Base-by-base conservation (phyloP, 371 early-diverging fungal species). In the Mortierella sp. region DNA sequence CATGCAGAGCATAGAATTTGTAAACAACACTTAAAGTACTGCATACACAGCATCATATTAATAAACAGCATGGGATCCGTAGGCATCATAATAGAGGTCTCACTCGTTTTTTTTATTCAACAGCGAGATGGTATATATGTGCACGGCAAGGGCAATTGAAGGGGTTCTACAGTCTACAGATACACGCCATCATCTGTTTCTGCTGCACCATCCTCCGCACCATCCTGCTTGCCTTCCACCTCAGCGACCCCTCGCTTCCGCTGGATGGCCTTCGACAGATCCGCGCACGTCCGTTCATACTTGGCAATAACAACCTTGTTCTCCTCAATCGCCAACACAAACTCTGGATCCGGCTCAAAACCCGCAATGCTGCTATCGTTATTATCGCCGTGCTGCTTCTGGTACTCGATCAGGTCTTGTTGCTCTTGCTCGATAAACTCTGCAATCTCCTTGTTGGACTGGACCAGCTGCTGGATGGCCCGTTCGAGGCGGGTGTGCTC, bases 281-380 rank as follows among this genome's bases (percentile, higher is more conserved):
- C 63, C 11, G 58, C 70, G 31, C 84, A 83, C 0, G 74, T 76
- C 45, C 45, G 41, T 24, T 79, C 76, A 19, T 83, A 83, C 55
- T 83, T 83, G 0, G 48, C 70, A 40, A 83, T 79, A 61, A 83
- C 73, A 11, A 24, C 76, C 50, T 73, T 61, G 68, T 83, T 83
- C 48, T 83, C 84, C 29, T 83, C 79, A 40, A 83, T 79, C 55
- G 84, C 84, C 34, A 76, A 24, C 48, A 83, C 52, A 70, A 83
- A 83, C 55, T 83, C 84, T 31, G 84, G 84, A 44, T 83, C 83
- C 7, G 78, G 70, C 14, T 71, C 71, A 2, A 61, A n/a, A 13
- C 31, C 41, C 1, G 29, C 37, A 2, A 29, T 1, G 4, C 39
- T 22, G 39, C 40, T 43, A 37, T 31, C 37, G 22, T 19, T 29